phyloP scores from a whole-genome alignment of 108 stramenopile species.

The Nannochloropsis oceanica region DNA sequence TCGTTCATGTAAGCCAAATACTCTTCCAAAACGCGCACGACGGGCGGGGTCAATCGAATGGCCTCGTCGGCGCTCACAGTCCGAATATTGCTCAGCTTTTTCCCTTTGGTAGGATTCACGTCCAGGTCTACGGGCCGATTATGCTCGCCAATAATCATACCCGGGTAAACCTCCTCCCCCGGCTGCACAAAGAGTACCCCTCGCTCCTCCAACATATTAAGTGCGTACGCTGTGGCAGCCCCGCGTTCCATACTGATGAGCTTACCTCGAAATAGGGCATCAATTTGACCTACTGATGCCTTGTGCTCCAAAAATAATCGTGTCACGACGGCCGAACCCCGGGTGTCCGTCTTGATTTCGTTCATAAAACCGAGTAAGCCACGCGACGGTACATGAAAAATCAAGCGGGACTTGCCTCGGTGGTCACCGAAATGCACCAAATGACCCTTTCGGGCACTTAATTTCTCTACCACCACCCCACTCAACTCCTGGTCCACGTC shows the following conservation, averaged over 20 bases:
- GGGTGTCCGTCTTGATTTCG: constrained; percentile 64
- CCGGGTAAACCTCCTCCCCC: constrained; percentile 69
- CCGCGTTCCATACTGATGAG: constrained; percentile 79
- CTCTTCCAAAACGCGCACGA: constrained; percentile 75
- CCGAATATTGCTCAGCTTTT: constrained; percentile 89
- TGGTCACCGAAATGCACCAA: constrained; percentile 35
- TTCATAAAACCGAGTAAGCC: constrained; percentile 87
- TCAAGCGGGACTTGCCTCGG: constrained; percentile 61
- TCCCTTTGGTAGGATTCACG: constrained; percentile 91
- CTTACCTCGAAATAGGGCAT: constrained; percentile 57
- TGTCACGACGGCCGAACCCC: constrained; percentile 87
- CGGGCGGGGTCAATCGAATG: constrained; percentile 65
- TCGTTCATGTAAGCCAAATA: constrained; percentile 80
- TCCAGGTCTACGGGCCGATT: constrained; percentile 85
- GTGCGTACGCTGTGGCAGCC: constrained; percentile 65
- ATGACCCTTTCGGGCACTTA: constrained; percentile 47
- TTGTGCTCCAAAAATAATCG: neutral
- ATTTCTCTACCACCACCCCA: constrained; percentile 86
- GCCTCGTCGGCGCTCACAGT: constrained; percentile 82
- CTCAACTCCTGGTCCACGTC: constrained; percentile 81
- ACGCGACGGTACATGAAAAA: constrained; percentile 86
- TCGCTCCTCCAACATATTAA: constrained; percentile 75
- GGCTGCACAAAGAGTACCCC: constrained; percentile 65
- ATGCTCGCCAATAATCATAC: constrained; percentile 90
- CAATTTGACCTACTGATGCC: constrained; percentile 48